phyloP scores from a whole-genome alignment of 768 basidiomycete genomes.

The Termitomyces sp. region DNA sequence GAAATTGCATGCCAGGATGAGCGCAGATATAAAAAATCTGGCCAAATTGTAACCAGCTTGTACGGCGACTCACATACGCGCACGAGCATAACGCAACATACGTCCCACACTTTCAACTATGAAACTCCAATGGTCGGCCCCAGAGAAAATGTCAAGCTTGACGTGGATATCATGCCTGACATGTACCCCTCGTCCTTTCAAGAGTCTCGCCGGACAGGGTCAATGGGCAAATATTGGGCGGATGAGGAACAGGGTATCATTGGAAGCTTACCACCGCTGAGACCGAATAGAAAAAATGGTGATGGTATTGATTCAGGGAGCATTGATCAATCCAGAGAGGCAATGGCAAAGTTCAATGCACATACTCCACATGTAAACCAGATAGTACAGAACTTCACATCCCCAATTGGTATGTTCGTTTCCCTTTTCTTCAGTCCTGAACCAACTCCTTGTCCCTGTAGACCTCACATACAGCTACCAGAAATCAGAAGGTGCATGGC shows the following conservation, averaged over 20 bases:
- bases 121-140: slow-evolving; percentile 11
- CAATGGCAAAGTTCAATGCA: slow-evolving; percentile 37
- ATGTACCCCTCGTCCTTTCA: slow-evolving; percentile 1
- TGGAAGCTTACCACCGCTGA: slow-evolving; percentile 25
- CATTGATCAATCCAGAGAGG: slow-evolving; percentile 31
- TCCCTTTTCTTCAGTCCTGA: background rate
- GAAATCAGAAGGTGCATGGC: slow-evolving; percentile 18
- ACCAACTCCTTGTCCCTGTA: slow-evolving; percentile 2
- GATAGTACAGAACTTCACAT: slow-evolving; percentile 60
- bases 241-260: slow-evolving; percentile 27
- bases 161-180: slow-evolving; percentile 15
- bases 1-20: slow-evolving; percentile 54
- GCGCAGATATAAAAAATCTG: slow-evolving; percentile 27
- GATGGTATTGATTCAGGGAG: slow-evolving; percentile 31
- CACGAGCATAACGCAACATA: slow-evolving; percentile 13
- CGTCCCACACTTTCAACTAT: slow-evolving; percentile 5
- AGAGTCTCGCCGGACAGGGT: slow-evolving; percentile 12
- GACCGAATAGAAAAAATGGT: slow-evolving; percentile 38
- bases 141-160: slow-evolving; percentile 17
- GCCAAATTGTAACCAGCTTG: slow-evolving; percentile 20
- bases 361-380: slow-evolving; percentile 33
- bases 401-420: slow-evolving; percentile 53
- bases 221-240: slow-evolving; percentile 15
- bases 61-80: slow-evolving; percentile 18
- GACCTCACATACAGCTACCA: slow-evolving; percentile 20